Percentiles rank a stretch among this genome's conserved stretches.
These are phyloP conservation scores for Sporothrix brunneoviolacea DNA, from an alignment of 2,329 filamentous ascomycete genomes.

Conservation along the genomic window DNA sequence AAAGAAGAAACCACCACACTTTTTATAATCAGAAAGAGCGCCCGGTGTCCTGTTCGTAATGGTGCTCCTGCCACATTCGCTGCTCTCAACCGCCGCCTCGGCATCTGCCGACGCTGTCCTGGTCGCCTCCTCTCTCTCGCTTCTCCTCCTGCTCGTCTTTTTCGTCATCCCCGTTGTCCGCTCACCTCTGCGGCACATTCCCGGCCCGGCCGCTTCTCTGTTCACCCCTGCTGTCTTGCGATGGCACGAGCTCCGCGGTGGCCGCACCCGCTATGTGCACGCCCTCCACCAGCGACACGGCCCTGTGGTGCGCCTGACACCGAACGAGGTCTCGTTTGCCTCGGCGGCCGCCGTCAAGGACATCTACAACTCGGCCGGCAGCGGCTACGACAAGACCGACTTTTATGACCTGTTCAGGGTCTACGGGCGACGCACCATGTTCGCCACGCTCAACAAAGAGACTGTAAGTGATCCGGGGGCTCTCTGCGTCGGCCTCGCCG, in stretches of 20 bases:
- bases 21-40: neutral
- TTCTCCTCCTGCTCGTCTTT: slow-evolving; percentile 10
- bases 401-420: slow-evolving; percentile 57
- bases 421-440: slow-evolving; percentile 55
- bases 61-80: too few relatives aligned
- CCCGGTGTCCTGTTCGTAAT: too few relatives aligned
- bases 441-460: slow-evolving; percentile 49
- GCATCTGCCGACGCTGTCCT: neutral
- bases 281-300: slow-evolving; percentile 48
- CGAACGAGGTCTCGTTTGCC: slow-evolving; percentile 54
- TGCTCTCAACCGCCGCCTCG: neutral
- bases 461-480: slow-evolving; percentile 34
- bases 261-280: slow-evolving; percentile 50
- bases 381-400: slow-evolving; percentile 58
- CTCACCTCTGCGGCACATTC: slow-evolving; percentile 37
- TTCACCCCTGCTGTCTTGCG: slow-evolving; percentile 47
- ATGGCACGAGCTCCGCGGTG: slow-evolving; percentile 49
- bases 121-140: slow-evolving; percentile 4
- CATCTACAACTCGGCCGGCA: slow-evolving; percentile 56
- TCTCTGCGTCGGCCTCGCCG: neutral
- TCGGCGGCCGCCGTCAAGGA: slow-evolving; percentile 51
- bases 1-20: too few relatives aligned
- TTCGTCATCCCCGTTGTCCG: slow-evolving; percentile 17
- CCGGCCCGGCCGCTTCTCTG: slow-evolving; percentile 42
- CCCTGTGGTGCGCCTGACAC: slow-evolving; percentile 49